Conservation (phyloP, 805 yeast genomes). For the Wickerhamiella qilinensis region DNA sequence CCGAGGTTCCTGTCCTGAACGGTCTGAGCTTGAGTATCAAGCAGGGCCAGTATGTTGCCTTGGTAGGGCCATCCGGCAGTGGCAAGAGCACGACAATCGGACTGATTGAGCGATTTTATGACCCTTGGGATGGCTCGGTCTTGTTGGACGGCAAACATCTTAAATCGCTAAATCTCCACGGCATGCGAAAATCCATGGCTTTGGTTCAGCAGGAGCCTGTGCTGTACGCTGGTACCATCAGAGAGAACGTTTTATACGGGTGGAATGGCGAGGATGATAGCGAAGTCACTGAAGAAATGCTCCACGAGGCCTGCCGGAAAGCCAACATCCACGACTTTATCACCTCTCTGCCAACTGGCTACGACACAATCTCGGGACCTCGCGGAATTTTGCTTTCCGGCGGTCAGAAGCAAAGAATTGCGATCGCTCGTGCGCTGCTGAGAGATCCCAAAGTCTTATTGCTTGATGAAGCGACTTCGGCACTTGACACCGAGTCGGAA, state of each 20-base stretch:
- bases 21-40: constrained; percentile 33
- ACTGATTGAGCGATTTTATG: constrained; percentile 22
- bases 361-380: constrained; percentile 33
- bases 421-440: constrained; percentile 46
- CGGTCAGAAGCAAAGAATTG: constrained; percentile 51
- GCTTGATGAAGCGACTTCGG: constrained; percentile 44
- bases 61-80: constrained; percentile 54
- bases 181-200: constrained; percentile 31
- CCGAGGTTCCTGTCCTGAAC: constrained; percentile 32
- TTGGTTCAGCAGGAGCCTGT: constrained; percentile 40
- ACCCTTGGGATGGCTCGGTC: constrained; percentile 28
- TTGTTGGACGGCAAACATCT: constrained; percentile 31
- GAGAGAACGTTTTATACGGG: constrained; percentile 27
- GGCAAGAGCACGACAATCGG: constrained; percentile 47
- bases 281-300: constrained; percentile 21
- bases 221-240: constrained; percentile 30
- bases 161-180: constrained; percentile 27
- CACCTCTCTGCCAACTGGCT: constrained; percentile 32
- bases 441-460: constrained; percentile 39
- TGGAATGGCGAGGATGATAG: constrained; percentile 22
- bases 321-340: constrained; percentile 36
- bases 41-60: constrained; percentile 37
- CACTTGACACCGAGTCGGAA: constrained; percentile 46
- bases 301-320: constrained; percentile 27
- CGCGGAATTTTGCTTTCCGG: constrained; percentile 42